A percentile compares a stretch with the other conserved stretches of the same genome.
Conservation (phyloP, 495 filamentous ascomycete species). For the Cercophora scortea region DNA sequence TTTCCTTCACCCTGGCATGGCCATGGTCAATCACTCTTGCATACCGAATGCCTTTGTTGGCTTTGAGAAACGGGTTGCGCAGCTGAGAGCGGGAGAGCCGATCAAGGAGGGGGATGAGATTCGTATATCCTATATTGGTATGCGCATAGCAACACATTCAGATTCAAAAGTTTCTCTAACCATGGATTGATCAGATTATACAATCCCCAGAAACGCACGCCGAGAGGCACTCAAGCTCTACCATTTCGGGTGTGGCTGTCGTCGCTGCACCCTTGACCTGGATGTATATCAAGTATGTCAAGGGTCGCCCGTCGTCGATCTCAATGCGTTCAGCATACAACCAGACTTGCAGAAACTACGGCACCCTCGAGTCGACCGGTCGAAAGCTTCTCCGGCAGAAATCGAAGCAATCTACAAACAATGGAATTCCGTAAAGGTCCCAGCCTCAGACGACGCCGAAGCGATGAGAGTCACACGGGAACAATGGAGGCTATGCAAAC, state of each 20-base stretch:
- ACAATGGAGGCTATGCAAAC: slow-evolving; percentile 28
- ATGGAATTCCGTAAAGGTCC: slow-evolving; percentile 4
- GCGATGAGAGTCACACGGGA: slow-evolving; percentile 8
- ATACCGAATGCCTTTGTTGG: slow-evolving; percentile 41
- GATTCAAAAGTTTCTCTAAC: not conserved
- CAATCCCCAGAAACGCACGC: slow-evolving; percentile 20
- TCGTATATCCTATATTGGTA: slow-evolving; percentile 44
- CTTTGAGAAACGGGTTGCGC: slow-evolving; percentile 34
- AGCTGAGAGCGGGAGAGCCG: slow-evolving; percentile 28
- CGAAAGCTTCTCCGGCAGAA: slow-evolving; percentile 5
- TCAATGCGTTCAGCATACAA: slow-evolving; percentile 27
- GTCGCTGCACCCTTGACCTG: slow-evolving; percentile 32
- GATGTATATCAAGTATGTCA: slow-evolving; percentile 37
- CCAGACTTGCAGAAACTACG: slow-evolving; percentile 15
- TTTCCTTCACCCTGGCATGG: slow-evolving; percentile 35
- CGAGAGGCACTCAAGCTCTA: slow-evolving; percentile 29
- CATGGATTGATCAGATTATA: slow-evolving; percentile 19
- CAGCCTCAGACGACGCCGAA: slow-evolving; percentile 1
- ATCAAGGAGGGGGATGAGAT: slow-evolving; percentile 42
- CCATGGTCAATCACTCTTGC: slow-evolving; percentile 49
- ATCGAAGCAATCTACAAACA: slow-evolving; percentile 17
- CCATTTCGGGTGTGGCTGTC: slow-evolving; percentile 35
- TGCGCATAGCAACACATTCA: not conserved
- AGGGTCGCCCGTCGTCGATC: slow-evolving; percentile 22
- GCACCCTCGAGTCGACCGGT: slow-evolving; percentile 16